Percentiles rank a stretch among this genome's conserved stretches.
Conservation (phyloP, 495 filamentous ascomycete genomes). For the Penicillium lividum region DNA sequence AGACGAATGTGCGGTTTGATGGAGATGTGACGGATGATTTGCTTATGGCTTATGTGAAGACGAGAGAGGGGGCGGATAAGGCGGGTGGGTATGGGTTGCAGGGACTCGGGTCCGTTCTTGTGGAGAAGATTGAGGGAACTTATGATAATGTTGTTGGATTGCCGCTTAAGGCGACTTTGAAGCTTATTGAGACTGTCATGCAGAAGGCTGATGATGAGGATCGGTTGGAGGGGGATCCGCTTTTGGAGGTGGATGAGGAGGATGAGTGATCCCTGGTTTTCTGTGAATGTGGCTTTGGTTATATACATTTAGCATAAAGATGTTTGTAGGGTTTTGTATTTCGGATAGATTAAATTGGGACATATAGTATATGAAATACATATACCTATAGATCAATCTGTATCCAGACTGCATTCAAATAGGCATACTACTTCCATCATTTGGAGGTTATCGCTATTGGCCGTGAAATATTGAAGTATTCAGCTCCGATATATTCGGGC, state of each 20-base stretch:
- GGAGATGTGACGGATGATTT: conserved; percentile 74
- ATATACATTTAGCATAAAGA: neutral
- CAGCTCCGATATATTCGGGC: conserved; percentile 28
- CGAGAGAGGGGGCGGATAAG: conserved; percentile 92
- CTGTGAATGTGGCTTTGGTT: neutral
- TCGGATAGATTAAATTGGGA: conserved; percentile 13
- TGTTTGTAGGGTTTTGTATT: neutral
- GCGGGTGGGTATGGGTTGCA: conserved; percentile 95
- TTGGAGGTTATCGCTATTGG: no score
- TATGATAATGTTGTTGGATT: conserved; percentile 97
- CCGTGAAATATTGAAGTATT: conserved; percentile 13
- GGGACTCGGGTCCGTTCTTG: conserved; percentile 78
- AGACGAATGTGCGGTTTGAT: conserved; percentile 83
- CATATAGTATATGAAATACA: neutral
- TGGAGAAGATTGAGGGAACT: conserved; percentile 85
- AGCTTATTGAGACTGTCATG: conserved; percentile 82
- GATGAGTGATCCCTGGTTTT: conserved; percentile 18
- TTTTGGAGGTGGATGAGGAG: conserved; percentile 26
- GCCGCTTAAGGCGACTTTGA: conserved; percentile 77
- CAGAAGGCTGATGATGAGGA: conserved; percentile 57
- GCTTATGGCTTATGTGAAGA: conserved; percentile 82
- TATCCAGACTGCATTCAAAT: no score
- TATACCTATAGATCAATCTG: no score
- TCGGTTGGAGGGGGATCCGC: conserved; percentile 30
- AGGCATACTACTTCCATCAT: no score